Base-by-base conservation (phyloP, 768 basidiomycete genomes). In the Pulveroboletus sp. region DNA sequence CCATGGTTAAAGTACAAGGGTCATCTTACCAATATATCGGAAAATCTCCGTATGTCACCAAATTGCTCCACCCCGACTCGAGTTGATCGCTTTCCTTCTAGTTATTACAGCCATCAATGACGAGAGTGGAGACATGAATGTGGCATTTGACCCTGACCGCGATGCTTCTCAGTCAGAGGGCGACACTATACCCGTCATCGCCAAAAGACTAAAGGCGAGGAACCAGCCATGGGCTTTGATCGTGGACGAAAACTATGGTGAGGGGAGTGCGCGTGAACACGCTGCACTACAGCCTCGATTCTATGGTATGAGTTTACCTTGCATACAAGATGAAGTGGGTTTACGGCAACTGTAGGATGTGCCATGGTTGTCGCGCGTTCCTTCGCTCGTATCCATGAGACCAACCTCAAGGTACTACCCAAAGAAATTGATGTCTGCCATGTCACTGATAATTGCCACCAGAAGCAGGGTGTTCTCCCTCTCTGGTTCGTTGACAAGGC, bases 1-100 rank as follows among this genome's bases (percentile, higher is more conserved):
- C 91, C 93, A 31, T 99, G 96, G 96, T 73, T 99, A 57, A 97
- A 97, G 74, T 99, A 95, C 75, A 98, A 98, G 68, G 96, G 91
- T 0, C 94, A 98, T 71, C 73, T 98, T 36, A 86, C 87, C 30
- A 97, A 97, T 66, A 96, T 97, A 52, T 93, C 94, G 4, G 92
- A 97, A 70, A 98, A 98, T 68, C 81, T 94, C 9, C 70, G 92
- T 93, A 63, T 62, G 89, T 79, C 32, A 49, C 14, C 17, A 43
- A 28, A 36, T 39, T 30, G 48, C 7, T 14, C 8, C 31, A 30
- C 30, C 42, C 28, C 31, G 14, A 47, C 36, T 43, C 9, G 36
- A 31, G 17, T 28, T 54, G 27, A 57, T 36, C 18, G 31, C 42
- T 47, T 50, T 36, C 47, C 15, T 53, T 52, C 35, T 51, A 93